Conservation (phyloP, 176 grass and related monocot species). For the Metroxylon sagu region DNA sequence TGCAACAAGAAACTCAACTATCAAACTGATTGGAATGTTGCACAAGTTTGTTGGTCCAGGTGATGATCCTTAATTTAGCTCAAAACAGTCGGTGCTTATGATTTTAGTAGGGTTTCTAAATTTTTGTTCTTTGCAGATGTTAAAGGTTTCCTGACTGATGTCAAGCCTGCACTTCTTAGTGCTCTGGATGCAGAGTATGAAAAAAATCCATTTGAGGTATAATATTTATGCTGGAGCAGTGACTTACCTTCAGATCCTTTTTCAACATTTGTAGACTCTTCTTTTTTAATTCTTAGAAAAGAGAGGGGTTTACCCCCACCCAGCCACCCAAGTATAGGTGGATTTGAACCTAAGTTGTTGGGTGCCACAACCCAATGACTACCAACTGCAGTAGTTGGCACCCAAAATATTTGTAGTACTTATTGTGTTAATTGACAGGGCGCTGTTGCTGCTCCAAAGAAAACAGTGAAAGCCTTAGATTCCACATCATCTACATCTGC, state of each 20-base stretch:
- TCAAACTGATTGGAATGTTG: conserved; percentile 85
- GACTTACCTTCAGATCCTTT: too few relatives aligned
- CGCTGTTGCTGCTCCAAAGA: conserved; percentile 63
- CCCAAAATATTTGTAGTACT: neutral
- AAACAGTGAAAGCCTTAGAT: conserved; percentile 61
- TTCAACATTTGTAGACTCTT: too few relatives aligned
- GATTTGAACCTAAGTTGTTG: too few relatives aligned
- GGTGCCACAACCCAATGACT: too few relatives aligned
- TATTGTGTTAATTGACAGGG: conserved; percentile 48
- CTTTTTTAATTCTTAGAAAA: too few relatives aligned
- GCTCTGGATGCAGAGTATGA: conserved; percentile 81
- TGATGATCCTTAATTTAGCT: conserved; percentile 19
- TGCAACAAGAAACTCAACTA: conserved; percentile 81
- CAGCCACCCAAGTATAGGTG: too few relatives aligned
- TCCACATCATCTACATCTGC: conserved; percentile 39
- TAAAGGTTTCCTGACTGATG: conserved; percentile 94
- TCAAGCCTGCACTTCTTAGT: conserved; percentile 91
- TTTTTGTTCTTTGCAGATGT: conserved; percentile 52
- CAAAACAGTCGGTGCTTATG: neutral
- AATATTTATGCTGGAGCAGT: neutral
- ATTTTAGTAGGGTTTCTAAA: neutral
- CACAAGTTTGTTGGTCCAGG: conserved; percentile 99
- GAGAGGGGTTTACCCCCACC: too few relatives aligned
- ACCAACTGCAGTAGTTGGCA: too few relatives aligned
- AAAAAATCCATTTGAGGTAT: conserved; percentile 97